Evolutionary conservation across 2,329 filamentous ascomycete species (phyloP), one percentile per base, ranked within the genome.

Genomic region (Fusarium fujikuroi): DNA sequence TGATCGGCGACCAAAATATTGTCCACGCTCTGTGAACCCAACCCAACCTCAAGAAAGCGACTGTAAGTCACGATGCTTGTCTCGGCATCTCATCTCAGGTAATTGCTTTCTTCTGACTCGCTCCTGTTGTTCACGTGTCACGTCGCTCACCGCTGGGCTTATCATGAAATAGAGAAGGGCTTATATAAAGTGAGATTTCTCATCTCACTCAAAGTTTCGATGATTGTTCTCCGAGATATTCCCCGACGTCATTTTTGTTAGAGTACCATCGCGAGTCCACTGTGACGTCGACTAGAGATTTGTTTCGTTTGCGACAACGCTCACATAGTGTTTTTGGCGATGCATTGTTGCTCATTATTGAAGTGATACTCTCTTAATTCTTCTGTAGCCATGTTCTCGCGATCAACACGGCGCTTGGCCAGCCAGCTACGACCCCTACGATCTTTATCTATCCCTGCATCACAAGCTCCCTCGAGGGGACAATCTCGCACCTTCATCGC

Each of bases 41-140:
- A 32, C 30, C 30, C 30, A 32, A 32, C 19, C 57, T 34, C 43
- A 56, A 34, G 43, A 52, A 43, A 30, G 54, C 34, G 28, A 30
- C 44, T 73, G 25, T 37, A 34, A 28, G 63, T 74, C 67, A 65
- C 67, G 71, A 74, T 74, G 72, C 50, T 53, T 74, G 59, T 74
- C 71, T 74, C 72, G 72, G 72, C 67, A 60, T 72, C 71, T 58
- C 28, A 28, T 44, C 25, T 56, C 37, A 54, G 32, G 37, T 21
- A 57, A 46, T 34, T 57, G 18, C 53, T 21, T 32, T 37, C 23
- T 21, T 60, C 46, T 37, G 39, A 68, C 64, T 49, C 47, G 57
- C 32, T 60, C 46, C n/a, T 28, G 9, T n/a, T 28, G 53, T 50
- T 63, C 72, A 74, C 72, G 72, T 74, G 72, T 46, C n/a, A 52